A percentile compares a stretch with the other conserved stretches of the same genome.
phyloP scores from a whole-genome alignment of 495 filamentous ascomycete genomes.

The Hypoxylon rickii region DNA sequence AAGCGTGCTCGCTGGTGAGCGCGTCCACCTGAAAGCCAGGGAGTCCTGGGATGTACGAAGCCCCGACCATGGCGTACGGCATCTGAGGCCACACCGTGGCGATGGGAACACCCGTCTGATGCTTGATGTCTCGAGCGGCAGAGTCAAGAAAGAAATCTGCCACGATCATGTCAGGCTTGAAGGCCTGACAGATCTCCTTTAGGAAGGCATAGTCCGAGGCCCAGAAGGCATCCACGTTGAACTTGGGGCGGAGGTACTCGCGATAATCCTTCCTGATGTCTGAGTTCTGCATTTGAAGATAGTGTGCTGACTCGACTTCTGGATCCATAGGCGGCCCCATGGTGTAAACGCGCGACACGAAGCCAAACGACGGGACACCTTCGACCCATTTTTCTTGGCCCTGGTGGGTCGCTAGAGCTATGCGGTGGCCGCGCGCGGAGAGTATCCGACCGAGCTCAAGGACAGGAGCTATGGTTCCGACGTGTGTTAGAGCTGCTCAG shows the following conservation, averaged over 20 bases:
- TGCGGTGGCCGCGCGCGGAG: conserved; percentile 40
- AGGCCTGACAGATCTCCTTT: conserved; percentile 24
- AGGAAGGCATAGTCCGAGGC: conserved; percentile 41
- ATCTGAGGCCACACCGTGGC: conserved; percentile 45
- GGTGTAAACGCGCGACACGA: conserved; percentile 29
- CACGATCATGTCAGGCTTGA: conserved; percentile 42
- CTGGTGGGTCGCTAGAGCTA: conserved; percentile 46
- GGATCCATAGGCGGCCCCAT: conserved; percentile 26
- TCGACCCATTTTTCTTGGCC: conserved; percentile 43
- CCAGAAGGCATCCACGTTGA: conserved; percentile 46
- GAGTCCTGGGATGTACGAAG: conserved; percentile 45
- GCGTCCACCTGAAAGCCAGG: conserved; percentile 43
- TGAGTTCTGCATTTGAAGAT: conserved; percentile 38
- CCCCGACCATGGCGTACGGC: conserved; percentile 43
- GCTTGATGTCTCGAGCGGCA: conserved; percentile 42
- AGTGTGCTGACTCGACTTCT: conserved; percentile 29
- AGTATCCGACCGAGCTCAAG: conserved; percentile 46
- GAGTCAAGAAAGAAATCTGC: conserved; percentile 46
- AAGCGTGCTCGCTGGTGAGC: conserved; percentile 43
- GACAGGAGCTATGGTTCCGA: conserved; percentile 35
- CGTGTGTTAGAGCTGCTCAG: neutral
- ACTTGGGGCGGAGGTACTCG: conserved; percentile 38
- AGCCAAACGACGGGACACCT: conserved; percentile 33
- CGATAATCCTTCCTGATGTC: conserved; percentile 38
- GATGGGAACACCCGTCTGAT: conserved; percentile 41